Percentiles rank a stretch among this genome's conserved stretches.
These are phyloP conservation scores for Tricholoma sp. DNA, from an alignment of 768 basidiomycete species.

Conservation along the genomic window DNA sequence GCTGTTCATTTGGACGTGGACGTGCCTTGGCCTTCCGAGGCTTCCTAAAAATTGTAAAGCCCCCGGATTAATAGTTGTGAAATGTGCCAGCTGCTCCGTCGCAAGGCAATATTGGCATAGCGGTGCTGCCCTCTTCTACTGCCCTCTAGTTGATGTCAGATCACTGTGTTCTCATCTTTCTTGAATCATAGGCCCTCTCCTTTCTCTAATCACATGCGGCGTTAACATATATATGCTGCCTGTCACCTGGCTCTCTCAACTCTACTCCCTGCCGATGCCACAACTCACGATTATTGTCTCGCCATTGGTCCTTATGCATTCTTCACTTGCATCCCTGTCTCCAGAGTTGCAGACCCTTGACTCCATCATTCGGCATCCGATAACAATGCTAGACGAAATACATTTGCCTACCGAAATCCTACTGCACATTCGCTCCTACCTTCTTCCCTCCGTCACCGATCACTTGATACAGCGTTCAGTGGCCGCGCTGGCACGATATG, in stretches of 20 bases:
- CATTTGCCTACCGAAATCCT: conserved; percentile 50
- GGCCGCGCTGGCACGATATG: conserved; percentile 36
- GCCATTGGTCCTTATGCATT: conserved; percentile 44
- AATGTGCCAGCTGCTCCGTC: not conserved
- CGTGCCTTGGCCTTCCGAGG: not conserved
- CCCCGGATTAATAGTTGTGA: not conserved
- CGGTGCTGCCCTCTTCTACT: not conserved
- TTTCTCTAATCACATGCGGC: not conserved
- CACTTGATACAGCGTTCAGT: conserved; percentile 38
- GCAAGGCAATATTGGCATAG: not conserved
- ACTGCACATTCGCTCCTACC: conserved; percentile 42
- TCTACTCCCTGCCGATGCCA: not conserved
- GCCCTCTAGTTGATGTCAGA: not conserved
- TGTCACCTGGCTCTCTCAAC: not conserved
- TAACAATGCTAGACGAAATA: conserved; percentile 1
- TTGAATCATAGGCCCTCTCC: not conserved
- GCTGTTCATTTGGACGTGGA: not conserved
- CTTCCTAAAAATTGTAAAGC: not conserved
- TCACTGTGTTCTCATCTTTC: not conserved
- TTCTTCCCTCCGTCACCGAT: conserved; percentile 37
- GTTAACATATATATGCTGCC: not conserved
- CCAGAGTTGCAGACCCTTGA: conserved; percentile 41
- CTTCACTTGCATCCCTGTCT: conserved; percentile 45
- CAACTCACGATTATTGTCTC: conserved; percentile 28
- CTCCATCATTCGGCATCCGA: conserved; percentile 23